Conservation (phyloP, 31 red algal genomes). For the Pterothamnion heteromorphum region DNA sequence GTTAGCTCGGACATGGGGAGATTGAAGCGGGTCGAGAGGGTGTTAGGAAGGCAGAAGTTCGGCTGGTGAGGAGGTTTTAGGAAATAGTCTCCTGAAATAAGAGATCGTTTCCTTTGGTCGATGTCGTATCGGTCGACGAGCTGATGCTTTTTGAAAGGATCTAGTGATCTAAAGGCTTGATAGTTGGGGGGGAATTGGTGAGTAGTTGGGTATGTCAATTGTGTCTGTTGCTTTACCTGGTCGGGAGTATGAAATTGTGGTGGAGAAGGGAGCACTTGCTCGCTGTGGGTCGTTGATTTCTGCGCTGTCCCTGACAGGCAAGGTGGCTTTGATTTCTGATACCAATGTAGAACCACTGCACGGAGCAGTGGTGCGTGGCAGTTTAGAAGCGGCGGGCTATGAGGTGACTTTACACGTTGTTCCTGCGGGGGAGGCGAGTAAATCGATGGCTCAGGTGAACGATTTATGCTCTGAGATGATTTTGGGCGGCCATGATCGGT, state of each 20-base stretch:
- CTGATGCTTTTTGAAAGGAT: too few relatives aligned
- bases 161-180: too few relatives aligned
- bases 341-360: neutral
- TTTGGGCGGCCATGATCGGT: slow-evolving; percentile 38
- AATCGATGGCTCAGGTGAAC: neutral
- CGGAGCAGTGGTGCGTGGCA: neutral
- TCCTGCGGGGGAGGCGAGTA: neutral
- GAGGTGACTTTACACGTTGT: neutral
- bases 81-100: too few relatives aligned
- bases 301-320: neutral
- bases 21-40: too few relatives aligned
- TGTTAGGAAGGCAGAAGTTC: too few relatives aligned
- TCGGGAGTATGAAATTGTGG: neutral
- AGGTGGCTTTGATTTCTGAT: slow-evolving; percentile 22
- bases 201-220: too few relatives aligned
- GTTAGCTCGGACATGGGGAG: too few relatives aligned
- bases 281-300: neutral
- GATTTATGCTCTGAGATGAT: neutral
- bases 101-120: too few relatives aligned
- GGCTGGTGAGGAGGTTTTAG: too few relatives aligned
- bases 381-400: neutral
- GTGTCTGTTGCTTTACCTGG: neutral
- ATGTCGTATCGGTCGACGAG: too few relatives aligned
- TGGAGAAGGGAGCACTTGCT: neutral
- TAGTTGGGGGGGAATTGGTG: too few relatives aligned